Evolutionary conservation across 202 grass and related monocot species (phyloP).

Genomic region (Carex arenaria): DNA sequence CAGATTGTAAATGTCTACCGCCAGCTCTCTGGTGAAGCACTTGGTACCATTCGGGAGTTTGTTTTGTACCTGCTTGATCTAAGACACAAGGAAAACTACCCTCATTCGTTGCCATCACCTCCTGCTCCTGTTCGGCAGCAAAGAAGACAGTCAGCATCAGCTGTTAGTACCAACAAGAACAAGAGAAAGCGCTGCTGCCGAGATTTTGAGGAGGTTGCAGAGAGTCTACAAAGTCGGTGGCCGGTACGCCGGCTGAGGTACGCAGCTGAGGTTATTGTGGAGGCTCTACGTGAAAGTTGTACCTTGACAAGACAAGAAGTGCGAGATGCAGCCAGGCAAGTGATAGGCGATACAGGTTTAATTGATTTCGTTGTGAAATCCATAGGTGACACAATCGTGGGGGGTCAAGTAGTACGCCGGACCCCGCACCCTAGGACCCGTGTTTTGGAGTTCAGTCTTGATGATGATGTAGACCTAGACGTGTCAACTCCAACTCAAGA

Average conservation of each 20-base stretch:
- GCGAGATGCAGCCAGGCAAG: slow-evolving; percentile 70
- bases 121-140: not conserved
- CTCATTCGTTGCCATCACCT: slow-evolving; percentile 13
- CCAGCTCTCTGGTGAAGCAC: slow-evolving; percentile 39
- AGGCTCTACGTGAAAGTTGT: slow-evolving; percentile 51
- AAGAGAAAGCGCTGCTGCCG: slow-evolving; percentile 37
- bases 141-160: slow-evolving; percentile 7
- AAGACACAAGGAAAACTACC: slow-evolving; percentile 38
- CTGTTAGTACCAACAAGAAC: slow-evolving; percentile 28
- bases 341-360: slow-evolving; percentile 86
- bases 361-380: slow-evolving; percentile 95
- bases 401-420: slow-evolving; percentile 54
- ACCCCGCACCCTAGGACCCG: slow-evolving; percentile 50
- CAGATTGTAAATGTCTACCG: slow-evolving; percentile 56
- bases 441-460: slow-evolving; percentile 72
- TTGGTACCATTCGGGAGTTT: slow-evolving; percentile 57
- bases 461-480: slow-evolving; percentile 32
- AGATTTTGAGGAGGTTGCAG: slow-evolving; percentile 65
- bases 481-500: slow-evolving; percentile 1
- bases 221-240: slow-evolving; percentile 55
- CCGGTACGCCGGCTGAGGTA: slow-evolving; percentile 54
- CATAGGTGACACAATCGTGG: slow-evolving; percentile 61
- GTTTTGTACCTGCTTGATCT: slow-evolving; percentile 70
- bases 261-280: slow-evolving; percentile 75
- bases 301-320: slow-evolving; percentile 72